Base-by-base conservation (phyloP, 192 early-diverging fungal species). In the Linnemannia schmuckeri region DNA sequence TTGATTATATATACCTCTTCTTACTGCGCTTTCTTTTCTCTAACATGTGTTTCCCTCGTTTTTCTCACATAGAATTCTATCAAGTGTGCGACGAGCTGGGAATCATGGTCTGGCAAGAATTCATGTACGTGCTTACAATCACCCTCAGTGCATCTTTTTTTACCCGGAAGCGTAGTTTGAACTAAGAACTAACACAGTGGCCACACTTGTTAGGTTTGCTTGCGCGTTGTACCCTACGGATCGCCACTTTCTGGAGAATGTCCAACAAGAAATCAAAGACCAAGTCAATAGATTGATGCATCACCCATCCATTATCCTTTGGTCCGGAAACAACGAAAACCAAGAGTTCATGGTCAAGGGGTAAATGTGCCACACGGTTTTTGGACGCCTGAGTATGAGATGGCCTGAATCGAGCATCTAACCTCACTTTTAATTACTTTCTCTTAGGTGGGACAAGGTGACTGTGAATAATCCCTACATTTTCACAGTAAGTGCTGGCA, bases 41-140 rank as follows among this genome's bases (percentile, higher is more conserved):
- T 33, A 33, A 33, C 3, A 1, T 8, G 27, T 24, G 3, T 30
- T 13, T 4, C 33, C 61, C 61, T 66, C 33, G 12, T 15, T 66
- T 15, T 33, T 33, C n/a, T 27, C n/a, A 10, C 12, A 0, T 55
- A 77, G 85, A 84, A 12, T 91, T 94, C 46, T 94, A 94, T 52
- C 61, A 85, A 47, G 3, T 88, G 1, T 93, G 92, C 42, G 89
- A 92, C 76, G 88, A 92, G 41, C 68, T 91, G 24, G 93, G 93
- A 2, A 57, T 94, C 20, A 84, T 94, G 72, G 90, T 94, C 9
- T 94, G 92, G 93, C 90, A 91, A 40, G 93, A 94, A n/a, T 93
- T 93, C 78, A 93, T 94, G 87, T 80, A 66, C 49, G 66, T 70
- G 3, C 27, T 12, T 38, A 17, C 7, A 52, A 6, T 52, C 49